Conservation (phyloP, 306 rosid species). For the Cicer bijugum region DNA sequence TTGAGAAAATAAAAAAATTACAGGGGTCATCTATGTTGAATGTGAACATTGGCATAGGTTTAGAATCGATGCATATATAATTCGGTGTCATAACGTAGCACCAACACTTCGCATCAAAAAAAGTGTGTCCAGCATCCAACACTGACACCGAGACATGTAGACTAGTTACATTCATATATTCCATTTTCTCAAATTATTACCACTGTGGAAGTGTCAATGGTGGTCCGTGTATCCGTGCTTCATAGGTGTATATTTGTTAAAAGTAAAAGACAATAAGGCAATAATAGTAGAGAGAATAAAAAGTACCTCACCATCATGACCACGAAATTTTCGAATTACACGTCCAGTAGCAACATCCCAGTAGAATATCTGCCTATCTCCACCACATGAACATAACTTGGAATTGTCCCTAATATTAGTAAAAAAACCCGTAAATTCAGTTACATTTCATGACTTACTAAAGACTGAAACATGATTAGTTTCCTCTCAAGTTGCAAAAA, state of each 20-base stretch:
- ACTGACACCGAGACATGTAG: too few relatives aligned
- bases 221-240: too few relatives aligned
- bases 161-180: too few relatives aligned
- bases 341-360: constrained; percentile 91
- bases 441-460: constrained; percentile 1
- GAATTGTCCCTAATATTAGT: constrained; percentile 70
- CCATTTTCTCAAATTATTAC: too few relatives aligned
- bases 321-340: constrained; percentile 86
- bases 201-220: too few relatives aligned
- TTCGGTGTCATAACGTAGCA: neutral
- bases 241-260: neutral
- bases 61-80: constrained; percentile 3
- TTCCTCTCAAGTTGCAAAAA: neutral
- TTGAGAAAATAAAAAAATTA: neutral
- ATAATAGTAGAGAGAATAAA: neutral
- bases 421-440: neutral
- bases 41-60: neutral
- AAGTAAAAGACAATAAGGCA: constrained; percentile 10
- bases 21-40: neutral
- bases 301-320: constrained; percentile 81
- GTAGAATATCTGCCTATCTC: constrained; percentile 81
- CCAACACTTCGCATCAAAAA: too few relatives aligned
- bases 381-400: constrained; percentile 83
- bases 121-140: too few relatives aligned
- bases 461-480: neutral